Percentiles rank a stretch among this genome's conserved stretches.
These are phyloP conservation scores for Neolentinus lepideus DNA, from an alignment of 1,284 basidiomycete species.

Conservation along the genomic window DNA sequence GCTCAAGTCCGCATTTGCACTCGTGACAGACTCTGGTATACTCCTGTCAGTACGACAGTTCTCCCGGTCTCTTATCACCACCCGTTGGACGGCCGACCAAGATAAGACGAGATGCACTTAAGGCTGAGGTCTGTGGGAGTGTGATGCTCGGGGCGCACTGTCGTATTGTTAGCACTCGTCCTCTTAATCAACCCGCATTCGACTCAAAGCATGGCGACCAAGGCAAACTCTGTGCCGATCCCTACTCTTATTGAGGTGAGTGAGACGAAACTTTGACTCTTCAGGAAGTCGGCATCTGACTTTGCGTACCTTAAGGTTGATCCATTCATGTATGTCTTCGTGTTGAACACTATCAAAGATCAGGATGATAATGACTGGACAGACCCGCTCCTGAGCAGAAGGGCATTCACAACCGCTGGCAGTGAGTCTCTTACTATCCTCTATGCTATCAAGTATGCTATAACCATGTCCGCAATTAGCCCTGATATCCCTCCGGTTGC, in stretches of 20 bases:
- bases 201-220: conserved; percentile 39
- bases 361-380: conserved; percentile 1
- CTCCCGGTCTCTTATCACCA: not conserved
- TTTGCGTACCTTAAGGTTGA: conserved; percentile 39
- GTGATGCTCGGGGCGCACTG: not conserved
- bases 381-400: conserved; percentile 61
- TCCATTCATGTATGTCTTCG: conserved; percentile 45
- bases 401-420: conserved; percentile 70
- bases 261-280: conserved; percentile 11
- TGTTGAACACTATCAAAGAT: not conserved
- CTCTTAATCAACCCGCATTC: not conserved
- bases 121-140: not conserved
- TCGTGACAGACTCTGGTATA: not conserved
- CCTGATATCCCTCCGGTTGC: conserved; percentile 62
- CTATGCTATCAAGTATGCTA: not conserved
- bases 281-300: too few species aligned
- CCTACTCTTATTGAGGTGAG: conserved; percentile 38
- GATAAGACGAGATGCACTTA: not conserved
- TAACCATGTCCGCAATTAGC: conserved; percentile 23
- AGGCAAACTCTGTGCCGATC: conserved; percentile 48
- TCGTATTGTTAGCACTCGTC: not conserved
- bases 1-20: not conserved
- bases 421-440: conserved; percentile 35
- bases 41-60: not conserved
- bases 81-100: not conserved